phyloP scores from a whole-genome alignment of 768 basidiomycete genomes.

The Pleurotus pulmonarius region DNA sequence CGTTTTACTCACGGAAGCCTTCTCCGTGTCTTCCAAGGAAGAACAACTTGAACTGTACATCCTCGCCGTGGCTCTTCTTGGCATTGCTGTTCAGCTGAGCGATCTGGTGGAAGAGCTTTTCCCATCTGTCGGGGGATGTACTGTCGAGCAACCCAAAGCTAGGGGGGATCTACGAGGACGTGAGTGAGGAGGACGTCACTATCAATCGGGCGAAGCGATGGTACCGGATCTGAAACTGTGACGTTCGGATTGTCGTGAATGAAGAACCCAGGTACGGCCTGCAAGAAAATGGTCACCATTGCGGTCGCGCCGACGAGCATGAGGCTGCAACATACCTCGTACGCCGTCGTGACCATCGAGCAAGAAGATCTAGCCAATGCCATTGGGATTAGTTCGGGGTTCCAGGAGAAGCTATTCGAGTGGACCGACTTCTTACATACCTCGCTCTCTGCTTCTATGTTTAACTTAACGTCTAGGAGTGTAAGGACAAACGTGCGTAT shows the following conservation, averaged over 20 bases:
- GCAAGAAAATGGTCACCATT: background rate
- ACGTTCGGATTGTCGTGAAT: constrained; percentile 32
- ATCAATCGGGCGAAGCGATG: background rate
- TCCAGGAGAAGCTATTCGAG: too few species aligned
- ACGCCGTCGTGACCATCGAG: background rate
- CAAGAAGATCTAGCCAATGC: background rate
- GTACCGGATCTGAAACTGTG: constrained; percentile 25
- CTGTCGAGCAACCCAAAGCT: constrained; percentile 58
- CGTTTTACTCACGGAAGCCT: constrained; percentile 56
- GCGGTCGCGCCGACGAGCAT: background rate
- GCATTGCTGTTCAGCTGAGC: constrained; percentile 41
- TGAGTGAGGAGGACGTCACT: background rate
- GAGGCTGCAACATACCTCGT: constrained; percentile 4
- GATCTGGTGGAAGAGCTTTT: constrained; percentile 36
- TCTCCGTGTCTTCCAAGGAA: constrained; percentile 70
- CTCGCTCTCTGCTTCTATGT: too few species aligned
- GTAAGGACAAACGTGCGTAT: too few species aligned
- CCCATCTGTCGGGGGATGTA: constrained; percentile 43
- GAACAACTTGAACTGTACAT: constrained; percentile 56
- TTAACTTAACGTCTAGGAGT: too few species aligned
- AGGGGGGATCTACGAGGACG: constrained; percentile 39
- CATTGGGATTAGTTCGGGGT: background rate
- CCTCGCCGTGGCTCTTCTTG: constrained; percentile 9
- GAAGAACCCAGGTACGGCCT: constrained; percentile 40
- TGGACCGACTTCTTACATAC: too few species aligned